Evolutionary conservation across 164 flowering plant genomes (phyloP).

Genomic region (Euptelea pleiosperma): DNA sequence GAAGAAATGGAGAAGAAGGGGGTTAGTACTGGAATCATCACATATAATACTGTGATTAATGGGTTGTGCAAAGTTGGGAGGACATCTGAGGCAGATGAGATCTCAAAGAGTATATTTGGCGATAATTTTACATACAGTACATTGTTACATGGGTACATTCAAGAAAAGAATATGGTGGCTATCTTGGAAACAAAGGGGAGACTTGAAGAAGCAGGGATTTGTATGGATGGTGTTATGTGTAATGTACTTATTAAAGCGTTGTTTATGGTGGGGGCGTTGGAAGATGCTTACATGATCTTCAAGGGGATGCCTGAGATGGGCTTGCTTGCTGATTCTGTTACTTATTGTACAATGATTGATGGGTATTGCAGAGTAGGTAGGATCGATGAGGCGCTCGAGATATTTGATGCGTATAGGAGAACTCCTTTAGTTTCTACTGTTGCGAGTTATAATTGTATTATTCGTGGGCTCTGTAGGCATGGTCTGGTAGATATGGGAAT

Average conservation of each 20-base stretch:
- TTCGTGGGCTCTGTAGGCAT: slow-evolving; percentile 51
- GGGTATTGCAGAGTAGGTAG: slow-evolving; percentile 60
- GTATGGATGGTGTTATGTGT: slow-evolving; percentile 58
- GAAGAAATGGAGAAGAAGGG: slow-evolving; percentile 65
- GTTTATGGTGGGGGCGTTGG: slow-evolving; percentile 58
- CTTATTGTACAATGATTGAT: slow-evolving; percentile 65
- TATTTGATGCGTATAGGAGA: slow-evolving; percentile 58
- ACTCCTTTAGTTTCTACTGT: slow-evolving; percentile 27
- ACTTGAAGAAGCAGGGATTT: slow-evolving; percentile 49
- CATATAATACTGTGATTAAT: slow-evolving; percentile 67
- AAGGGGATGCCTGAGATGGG: slow-evolving; percentile 45
- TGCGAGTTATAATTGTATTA: slow-evolving; percentile 49
- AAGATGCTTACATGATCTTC: slow-evolving; percentile 52
- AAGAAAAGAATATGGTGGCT: slow-evolving; percentile 45
- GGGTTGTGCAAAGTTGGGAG: slow-evolving; percentile 69
- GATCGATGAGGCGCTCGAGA: slow-evolving; percentile 63
- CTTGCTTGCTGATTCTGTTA: slow-evolving; percentile 47
- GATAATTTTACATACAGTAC: slow-evolving; percentile 59
- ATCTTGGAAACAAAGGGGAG: slow-evolving; percentile 47
- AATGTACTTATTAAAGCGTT: slow-evolving; percentile 71
- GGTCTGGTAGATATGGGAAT: slow-evolving; percentile 58
- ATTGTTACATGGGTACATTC: slow-evolving; percentile 56
- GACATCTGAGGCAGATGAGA: slow-evolving; percentile 52
- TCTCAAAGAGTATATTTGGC: slow-evolving; percentile 42
- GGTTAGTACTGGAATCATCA: slow-evolving; percentile 44